Base-by-base conservation (phyloP, 2,329 filamentous ascomycete genomes). In the Fusarium sacchari region DNA sequence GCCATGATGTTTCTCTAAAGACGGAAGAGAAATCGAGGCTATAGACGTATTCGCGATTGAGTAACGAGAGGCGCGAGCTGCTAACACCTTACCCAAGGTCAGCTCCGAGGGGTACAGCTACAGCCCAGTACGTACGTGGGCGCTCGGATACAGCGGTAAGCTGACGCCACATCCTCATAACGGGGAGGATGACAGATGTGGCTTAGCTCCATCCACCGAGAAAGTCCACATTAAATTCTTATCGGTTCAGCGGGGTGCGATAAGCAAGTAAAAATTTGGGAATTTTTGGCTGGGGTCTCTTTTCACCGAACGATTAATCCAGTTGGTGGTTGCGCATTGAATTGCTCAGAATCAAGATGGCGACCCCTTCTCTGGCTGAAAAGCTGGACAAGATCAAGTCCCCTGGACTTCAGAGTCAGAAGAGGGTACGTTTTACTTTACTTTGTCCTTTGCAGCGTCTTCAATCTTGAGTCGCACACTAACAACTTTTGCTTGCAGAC, bases 341-440 rank as follows among this genome's bases (percentile, higher is more conserved):
- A 78, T 78, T 77, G 69, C 71, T 75, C 73, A 69, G 76, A 53
- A 69, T 62, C 77, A 78, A 81, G 56, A 89, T 89, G 87, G 80
- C 84, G 77, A 85, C 87, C 74, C 76, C 74, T 79, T 78, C 77
- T 79, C 80, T 98, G 80, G 91, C 93, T 82, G 96, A 97, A 87
- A 97, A 95, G 87, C 90, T 99, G 82, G 94, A 96, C 86, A 98
- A 97, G 89, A 98, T 98, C 83, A 94, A 96, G 84, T 96, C 94
- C 81, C 96, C 96, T 64, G 97, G 97, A 84, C 90, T 98, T 79
- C 94, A 98, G 84, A 97, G 94, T 82, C 95, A 98, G 85, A 91
- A 97, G 83, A 94, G 95, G 89, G 95, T 96, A 86, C 76, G 86
- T 61, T 69, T 44, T 18, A 30, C n/a, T 36, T n/a, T 52, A 36